Evolutionary conservation across 75 land plant genomes (phyloP), one percentile per base, ranked within the genome.

Genomic region (Gnetum montanum): DNA sequence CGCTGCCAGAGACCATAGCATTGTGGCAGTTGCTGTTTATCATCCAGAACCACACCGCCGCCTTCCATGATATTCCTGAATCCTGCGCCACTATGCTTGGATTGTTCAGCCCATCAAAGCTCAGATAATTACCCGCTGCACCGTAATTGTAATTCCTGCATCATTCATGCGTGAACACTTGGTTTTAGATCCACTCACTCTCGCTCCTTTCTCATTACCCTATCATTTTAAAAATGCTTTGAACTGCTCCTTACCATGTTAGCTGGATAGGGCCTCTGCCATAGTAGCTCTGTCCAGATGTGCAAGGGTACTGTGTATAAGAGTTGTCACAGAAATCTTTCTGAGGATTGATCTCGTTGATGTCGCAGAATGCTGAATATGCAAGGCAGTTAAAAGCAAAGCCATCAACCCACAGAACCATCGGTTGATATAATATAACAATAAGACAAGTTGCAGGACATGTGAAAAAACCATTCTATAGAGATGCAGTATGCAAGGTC

Each of bases 201-300:
- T 19, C 18, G 2, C 6, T 23, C 28, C 4, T 1, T 23, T 8
- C 26, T n/a, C 12, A 8, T 20, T 1, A 4, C 22, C 6, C 10
- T 43, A 11, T 18, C 4, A 19, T 8, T 41, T 8, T 10, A 1
- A 48, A 11, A 51, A n/a, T 25, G 6, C 3, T 8, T 25, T 3
- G 3, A 28, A 12, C 6, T 49, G 13, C 13, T 8, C 22, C 18
- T 29, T 51, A 51, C 54, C 59, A 23, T 1, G 81, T 68, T 18
- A 85, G 72, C 50, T 81, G 89, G 16, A 85, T 70, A 53, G 89
- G 82, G 16, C 89, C 89, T 10, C 49, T 10, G 0, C 49, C 49
- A 13, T 47, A 47, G 49, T 47, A 47, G 8, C 15, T 10, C 49
- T 47, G 0, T 4, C 49, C 49, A 11, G 49, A 0, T 8, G 26